A percentile compares a stretch with the other conserved stretches of the same genome.
phyloP scores from a whole-genome alignment of 768 basidiomycete genomes.

The Termitomyces sp. region DNA sequence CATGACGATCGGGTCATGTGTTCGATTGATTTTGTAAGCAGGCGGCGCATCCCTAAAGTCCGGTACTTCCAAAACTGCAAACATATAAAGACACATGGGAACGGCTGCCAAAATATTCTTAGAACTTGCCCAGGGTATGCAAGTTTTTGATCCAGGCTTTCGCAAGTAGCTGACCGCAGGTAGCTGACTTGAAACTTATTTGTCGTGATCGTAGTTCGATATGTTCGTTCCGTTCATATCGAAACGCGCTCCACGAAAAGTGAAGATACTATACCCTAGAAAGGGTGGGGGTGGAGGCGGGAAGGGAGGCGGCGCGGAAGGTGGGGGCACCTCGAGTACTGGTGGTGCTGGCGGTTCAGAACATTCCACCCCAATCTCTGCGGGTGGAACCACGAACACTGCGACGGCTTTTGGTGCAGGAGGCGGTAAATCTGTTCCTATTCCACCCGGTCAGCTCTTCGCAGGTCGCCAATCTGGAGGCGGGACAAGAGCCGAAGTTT shows the following conservation, averaged over 20 bases:
- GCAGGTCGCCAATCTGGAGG: slow-evolving; percentile 43
- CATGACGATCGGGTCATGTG: no score
- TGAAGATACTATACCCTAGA: slow-evolving; percentile 13
- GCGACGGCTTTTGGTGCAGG: slow-evolving; percentile 17
- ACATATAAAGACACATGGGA: no score
- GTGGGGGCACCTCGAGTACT: not conserved
- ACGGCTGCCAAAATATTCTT: no score
- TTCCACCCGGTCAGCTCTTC: slow-evolving; percentile 35
- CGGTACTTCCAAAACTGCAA: no score
- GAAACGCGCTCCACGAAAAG: not conserved
- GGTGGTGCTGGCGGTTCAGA: slow-evolving; percentile 2
- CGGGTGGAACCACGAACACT: slow-evolving; percentile 9
- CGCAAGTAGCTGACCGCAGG: no score
- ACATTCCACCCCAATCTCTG: slow-evolving; percentile 5
- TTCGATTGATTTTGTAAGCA: no score
- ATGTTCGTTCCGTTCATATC: slow-evolving; percentile 31
- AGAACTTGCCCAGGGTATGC: no score
- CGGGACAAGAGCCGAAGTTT: slow-evolving; percentile 36
- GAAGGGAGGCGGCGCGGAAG: not conserved
- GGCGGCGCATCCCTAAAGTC: no score
- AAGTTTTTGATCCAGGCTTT: no score
- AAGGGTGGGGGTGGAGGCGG: slow-evolving; percentile 27
- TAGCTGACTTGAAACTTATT: not conserved
- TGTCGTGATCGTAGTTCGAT: not conserved
- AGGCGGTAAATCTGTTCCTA: slow-evolving; percentile 23